Conservation (phyloP, 2,329 filamentous ascomycete genomes). For the Cercospora canescens region DNA sequence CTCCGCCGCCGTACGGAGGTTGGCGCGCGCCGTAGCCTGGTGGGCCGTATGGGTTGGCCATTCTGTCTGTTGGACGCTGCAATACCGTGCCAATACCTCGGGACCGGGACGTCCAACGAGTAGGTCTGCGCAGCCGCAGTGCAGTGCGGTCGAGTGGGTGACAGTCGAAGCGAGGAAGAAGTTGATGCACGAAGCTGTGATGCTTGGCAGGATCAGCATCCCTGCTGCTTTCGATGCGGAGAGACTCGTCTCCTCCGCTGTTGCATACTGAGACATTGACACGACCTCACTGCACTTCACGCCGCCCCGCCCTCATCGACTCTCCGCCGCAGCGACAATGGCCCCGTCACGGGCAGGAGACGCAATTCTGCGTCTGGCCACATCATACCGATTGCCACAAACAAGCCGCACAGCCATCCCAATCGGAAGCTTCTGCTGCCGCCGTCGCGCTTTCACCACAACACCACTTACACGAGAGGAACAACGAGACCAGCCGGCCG, state of each 20-base stretch:
- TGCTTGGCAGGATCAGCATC: slow-evolving; percentile 3
- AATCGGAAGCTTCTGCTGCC: slow-evolving; percentile 14
- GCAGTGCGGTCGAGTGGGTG: not conserved
- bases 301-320: not conserved
- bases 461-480: slow-evolving; percentile 16
- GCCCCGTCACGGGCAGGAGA: slow-evolving; percentile 11
- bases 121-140: not conserved
- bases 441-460: slow-evolving; percentile 25
- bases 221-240: not conserved
- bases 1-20: slow-evolving; percentile 65
- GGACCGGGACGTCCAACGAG: not conserved
- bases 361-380: slow-evolving; percentile 26
- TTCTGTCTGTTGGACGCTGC: slow-evolving; percentile 10
- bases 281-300: not conserved
- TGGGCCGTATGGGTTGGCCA: slow-evolving; percentile 41
- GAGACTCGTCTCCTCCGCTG: not conserved
- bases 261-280: not conserved
- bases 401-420: slow-evolving; percentile 11
- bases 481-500: not conserved
- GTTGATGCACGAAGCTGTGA: slow-evolving; percentile 1
- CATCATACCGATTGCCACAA: slow-evolving; percentile 19
- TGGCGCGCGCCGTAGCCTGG: slow-evolving; percentile 61
- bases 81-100: not conserved
- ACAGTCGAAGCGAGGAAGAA: not conserved
- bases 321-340: not conserved